Base-by-base conservation (phyloP, 129 eudicot genomes). In the Tanacetum coccineum region DNA sequence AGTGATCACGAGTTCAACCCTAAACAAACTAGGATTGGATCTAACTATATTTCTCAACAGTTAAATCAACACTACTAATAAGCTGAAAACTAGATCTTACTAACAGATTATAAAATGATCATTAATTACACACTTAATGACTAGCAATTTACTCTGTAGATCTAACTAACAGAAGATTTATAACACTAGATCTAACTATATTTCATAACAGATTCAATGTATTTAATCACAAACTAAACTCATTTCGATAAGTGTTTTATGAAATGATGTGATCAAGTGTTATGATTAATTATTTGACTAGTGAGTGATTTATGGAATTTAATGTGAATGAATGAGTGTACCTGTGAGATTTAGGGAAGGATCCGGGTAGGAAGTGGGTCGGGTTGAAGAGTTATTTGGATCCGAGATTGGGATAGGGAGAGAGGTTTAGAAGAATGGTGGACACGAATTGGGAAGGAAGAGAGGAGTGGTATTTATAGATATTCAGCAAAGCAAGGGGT, bases 371-470 rank as follows among this genome's bases (percentile, higher is more conserved):
- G 49, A 67, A 22, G 0, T 11, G 19, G 50, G 20, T 64, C 58
- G 58, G 78, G 70, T 55, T 36, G 32, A 30, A 30, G 39, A 1
- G 42, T 36, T 9, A 8, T 7, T 7, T 6, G 71, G 45, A 64
- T 68, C 55, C 61, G 66, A 30, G 19, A 42, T 26, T 9, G 30
- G 45, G 74, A 47, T 53, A 59, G 49, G 49, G 71, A 62, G 59
- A 64, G 64, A 50, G n/a, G n/a, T n/a, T n/a, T n/a, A 62, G 74
- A 67, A 61, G 54, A 58, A 69, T 22, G 87, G 78, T 50, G 62
- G 82, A 77, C 78, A 70, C 88, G 85, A 80, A 44, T 80, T 76
- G 74, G 70, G 48, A 58, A 52, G 68, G 4, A 65, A 36, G 66
- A 44, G 13, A 47, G 9, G 56, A 59, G 73, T 67, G 53, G 17